Base-by-base conservation (phyloP, 306 rosid genomes). In the Ziziphus jujuba region DNA sequence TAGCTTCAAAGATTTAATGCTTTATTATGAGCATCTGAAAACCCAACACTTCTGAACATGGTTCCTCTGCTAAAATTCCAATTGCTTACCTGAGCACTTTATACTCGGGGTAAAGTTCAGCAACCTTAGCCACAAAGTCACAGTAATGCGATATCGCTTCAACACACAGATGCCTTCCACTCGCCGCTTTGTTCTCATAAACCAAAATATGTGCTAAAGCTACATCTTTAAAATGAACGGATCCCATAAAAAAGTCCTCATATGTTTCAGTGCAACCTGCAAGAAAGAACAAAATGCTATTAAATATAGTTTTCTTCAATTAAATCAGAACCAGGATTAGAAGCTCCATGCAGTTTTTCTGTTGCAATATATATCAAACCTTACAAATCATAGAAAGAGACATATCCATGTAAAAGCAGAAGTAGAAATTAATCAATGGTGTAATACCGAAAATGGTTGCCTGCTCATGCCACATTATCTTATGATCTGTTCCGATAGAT, bases 161-260 rank as follows among this genome's bases (percentile, higher is more conserved):
- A 20, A 87, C 79, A 64, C 98, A 86, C 79, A 81, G 0, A 78
- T 92, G 98, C 74, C 98, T 86, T 58, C 98, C 96, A 33, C 86
- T 51, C 14, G 96, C 93, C 25, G 81, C 62, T 76, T 87, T 86
- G 85, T 87, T 90, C 72, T 92, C 96, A 56, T 85, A 92, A 56
- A 85, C 93, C 83, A 92, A 70, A 69, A 89, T 78, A 75, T 92
- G 98, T 40, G 97, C 96, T 35, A 84, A 73, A 47, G 97, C 98
- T 33, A 90, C 95, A 78, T 92, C 98, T 74, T 92, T 92, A 57
- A 92, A 92, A 75, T 92, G 97, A 34, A 87, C 93, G 17, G 72
- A 58, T 56, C 97, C 98, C 77, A 87, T 86, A 61, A 81, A 87
- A 38, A 79, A 75, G 76, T 83, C n/a, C 74, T 78, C 81, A 13